These are phyloP conservation scores for Zygoascus meyerae DNA, from an alignment of 1,139 yeast species.

Conservation along the genomic window DNA sequence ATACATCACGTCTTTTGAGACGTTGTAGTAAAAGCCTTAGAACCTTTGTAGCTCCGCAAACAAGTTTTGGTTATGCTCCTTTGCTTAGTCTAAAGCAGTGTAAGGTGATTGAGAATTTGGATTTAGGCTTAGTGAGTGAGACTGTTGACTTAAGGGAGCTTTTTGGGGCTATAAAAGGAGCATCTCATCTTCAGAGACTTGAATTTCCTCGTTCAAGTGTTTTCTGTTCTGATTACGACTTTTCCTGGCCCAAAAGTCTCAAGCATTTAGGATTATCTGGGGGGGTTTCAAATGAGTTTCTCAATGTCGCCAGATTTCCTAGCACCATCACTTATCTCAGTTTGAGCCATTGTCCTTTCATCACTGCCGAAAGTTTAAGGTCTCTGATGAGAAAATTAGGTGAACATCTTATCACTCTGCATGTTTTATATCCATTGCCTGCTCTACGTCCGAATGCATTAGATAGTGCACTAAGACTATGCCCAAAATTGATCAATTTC, in stretches of 20 bases:
- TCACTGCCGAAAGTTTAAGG: slow-evolving; percentile 54
- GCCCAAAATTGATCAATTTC: slow-evolving; percentile 62
- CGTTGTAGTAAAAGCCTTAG: slow-evolving; percentile 61
- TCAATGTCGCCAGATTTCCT: slow-evolving; percentile 64
- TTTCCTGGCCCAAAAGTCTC: slow-evolving; percentile 71
- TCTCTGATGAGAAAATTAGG: slow-evolving; percentile 62
- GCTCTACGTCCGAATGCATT: slow-evolving; percentile 61
- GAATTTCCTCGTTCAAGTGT: slow-evolving; percentile 88
- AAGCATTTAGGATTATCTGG: slow-evolving; percentile 76
- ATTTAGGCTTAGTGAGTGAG: slow-evolving; percentile 84
- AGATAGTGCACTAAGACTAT: slow-evolving; percentile 64
- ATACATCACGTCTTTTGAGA: slow-evolving; percentile 72
- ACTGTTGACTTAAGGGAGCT: slow-evolving; percentile 77
- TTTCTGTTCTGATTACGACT: slow-evolving; percentile 57
- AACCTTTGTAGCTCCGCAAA: slow-evolving; percentile 83
- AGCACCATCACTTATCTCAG: slow-evolving; percentile 62
- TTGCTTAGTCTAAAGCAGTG: slow-evolving; percentile 72
- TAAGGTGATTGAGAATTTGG: slow-evolving; percentile 55
- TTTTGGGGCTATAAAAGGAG: slow-evolving; percentile 63
- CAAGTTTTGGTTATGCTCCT: slow-evolving; percentile 91
- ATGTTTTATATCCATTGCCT: slow-evolving; percentile 86
- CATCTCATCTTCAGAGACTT: slow-evolving; percentile 59
- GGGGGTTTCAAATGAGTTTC: slow-evolving; percentile 77
- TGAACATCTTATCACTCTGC: slow-evolving; percentile 51
- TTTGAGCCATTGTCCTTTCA: slow-evolving; percentile 80